Evolutionary conservation across 176 grass and related monocot species (phyloP), one percentile per base, ranked within the genome.

Genomic region (Guadua angustifolia): DNA sequence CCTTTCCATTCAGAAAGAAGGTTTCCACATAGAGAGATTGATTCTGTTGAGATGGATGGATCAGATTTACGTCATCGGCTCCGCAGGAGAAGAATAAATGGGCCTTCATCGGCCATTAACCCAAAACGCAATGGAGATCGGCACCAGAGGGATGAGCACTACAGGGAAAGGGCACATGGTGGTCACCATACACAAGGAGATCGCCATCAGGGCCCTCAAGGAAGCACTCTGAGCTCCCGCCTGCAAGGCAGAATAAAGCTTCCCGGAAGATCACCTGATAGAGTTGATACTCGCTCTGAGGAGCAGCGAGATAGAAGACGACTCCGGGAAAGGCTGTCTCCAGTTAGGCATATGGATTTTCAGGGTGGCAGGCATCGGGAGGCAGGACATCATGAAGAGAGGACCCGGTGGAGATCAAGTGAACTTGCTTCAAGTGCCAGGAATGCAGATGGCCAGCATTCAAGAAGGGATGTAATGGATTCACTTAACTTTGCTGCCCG

Each of bases 231-330:
- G 47, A 90, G 90, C 62, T 84, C 85, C 71, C 91, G 93, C 71
- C 79, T 99, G 26, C 86, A 84, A 63, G 91, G 93, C 58, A 94
- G 96, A 92, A 99, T 99, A 85, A 92, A 87, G 65, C 92, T 99
- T 75, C 96, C 96, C 86, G 22, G 75, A 82, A 99, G 78, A 79
- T 89, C 86, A 45, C 76, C 79, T 58, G 88, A 97, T 67, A 89
- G 61, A 63, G 42, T 74, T 78, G 85, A 86, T 85, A 69, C 63
- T 63, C 84, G 49, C 64, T 75, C 67, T 16, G 92, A 95, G 84
- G 85, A 82, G 77, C 89, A 92, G 26, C 80, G 80, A 52, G 91
- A 93, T 57, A 90, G 89, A 66, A 86, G 87, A 75, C 76, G 82
- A 78, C 79, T 77, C 76, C 47, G 21, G 43, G 92, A 87, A 49